These are phyloP conservation scores for Malus sieversii DNA, from an alignment of 306 rosid genomes.

Conservation along the genomic window DNA sequence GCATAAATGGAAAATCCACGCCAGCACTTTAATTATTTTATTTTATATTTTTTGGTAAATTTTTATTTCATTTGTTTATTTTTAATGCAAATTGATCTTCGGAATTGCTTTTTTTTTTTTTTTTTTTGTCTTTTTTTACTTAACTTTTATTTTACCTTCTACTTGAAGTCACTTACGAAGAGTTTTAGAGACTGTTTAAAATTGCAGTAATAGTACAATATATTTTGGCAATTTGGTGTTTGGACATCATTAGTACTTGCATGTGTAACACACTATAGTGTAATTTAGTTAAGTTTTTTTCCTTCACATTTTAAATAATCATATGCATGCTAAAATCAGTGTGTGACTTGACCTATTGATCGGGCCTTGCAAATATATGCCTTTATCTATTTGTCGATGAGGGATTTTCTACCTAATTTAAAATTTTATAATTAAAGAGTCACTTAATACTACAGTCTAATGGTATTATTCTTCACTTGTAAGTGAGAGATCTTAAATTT, in stretches of 20 bases:
- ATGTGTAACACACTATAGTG: neutral
- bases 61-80: neutral
- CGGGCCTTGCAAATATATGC: too few relatives aligned
- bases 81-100: slow-evolving; percentile 22
- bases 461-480: too few relatives aligned
- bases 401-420: too few relatives aligned
- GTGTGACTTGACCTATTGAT: too few relatives aligned
- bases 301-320: too few relatives aligned
- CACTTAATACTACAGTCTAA: too few relatives aligned
- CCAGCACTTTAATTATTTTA: slow-evolving; percentile 20
- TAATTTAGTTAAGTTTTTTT: too few relatives aligned
- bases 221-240: too few relatives aligned
- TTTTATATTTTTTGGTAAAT: neutral
- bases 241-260: neutral
- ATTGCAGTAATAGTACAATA: neutral
- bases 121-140: neutral
- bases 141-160: neutral
- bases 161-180: slow-evolving; percentile 16
- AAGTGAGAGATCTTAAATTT: too few relatives aligned
- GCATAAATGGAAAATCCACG: slow-evolving; percentile 29
- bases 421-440: too few relatives aligned
- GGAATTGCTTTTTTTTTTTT: slow-evolving; percentile 23
- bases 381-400: too few relatives aligned
- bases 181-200: slow-evolving; percentile 19
- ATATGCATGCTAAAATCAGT: too few relatives aligned